Evolutionary conservation across 768 basidiomycete genomes (phyloP).

Genomic region (Vararia minispora): DNA sequence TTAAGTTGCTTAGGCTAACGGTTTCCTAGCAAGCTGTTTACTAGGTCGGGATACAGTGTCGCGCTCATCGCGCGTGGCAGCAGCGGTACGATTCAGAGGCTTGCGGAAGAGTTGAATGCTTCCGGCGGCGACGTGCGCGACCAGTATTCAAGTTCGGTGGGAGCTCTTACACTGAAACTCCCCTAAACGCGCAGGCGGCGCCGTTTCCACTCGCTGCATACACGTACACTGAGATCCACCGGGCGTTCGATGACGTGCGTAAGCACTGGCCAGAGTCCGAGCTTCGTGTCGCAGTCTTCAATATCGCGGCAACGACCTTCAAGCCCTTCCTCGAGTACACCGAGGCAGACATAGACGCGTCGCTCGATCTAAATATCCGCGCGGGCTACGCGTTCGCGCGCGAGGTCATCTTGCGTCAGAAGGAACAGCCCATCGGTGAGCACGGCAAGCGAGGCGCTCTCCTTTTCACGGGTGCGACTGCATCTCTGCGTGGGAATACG

Average conservation of each 20-base stretch:
- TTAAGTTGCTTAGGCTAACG: not conserved
- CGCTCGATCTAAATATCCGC: conserved; percentile 21
- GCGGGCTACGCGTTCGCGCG: conserved; percentile 27
- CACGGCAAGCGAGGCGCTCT: conserved; percentile 25
- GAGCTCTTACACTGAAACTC: not conserved
- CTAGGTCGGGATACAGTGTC: conserved; percentile 25
- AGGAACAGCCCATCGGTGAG: conserved; percentile 15
- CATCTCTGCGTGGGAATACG: conserved; percentile 25
- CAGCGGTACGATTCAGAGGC: conserved; percentile 19
- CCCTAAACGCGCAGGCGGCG: conserved; percentile 17
- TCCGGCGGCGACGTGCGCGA: conserved; percentile 22
- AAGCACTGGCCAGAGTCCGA: conserved; percentile 18
- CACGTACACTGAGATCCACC: conserved; percentile 16
- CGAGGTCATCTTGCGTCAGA: conserved; percentile 22
- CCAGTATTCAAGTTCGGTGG: not conserved
- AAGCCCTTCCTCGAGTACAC: conserved; percentile 27
- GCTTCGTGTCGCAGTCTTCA: conserved; percentile 26
- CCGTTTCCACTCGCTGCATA: conserved; percentile 24
- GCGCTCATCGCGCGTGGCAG: conserved; percentile 27
- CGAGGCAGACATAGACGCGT: conserved; percentile 19
- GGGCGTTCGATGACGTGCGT: conserved; percentile 21
- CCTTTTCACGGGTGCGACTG: conserved; percentile 31
- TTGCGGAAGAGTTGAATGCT: conserved; percentile 21
- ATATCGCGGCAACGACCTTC: conserved; percentile 22
- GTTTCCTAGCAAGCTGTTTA: conserved; percentile 21